Evolutionary conservation across 2,329 filamentous ascomycete genomes (phyloP).

Genomic region (Aspergillus novofumigatus): DNA sequence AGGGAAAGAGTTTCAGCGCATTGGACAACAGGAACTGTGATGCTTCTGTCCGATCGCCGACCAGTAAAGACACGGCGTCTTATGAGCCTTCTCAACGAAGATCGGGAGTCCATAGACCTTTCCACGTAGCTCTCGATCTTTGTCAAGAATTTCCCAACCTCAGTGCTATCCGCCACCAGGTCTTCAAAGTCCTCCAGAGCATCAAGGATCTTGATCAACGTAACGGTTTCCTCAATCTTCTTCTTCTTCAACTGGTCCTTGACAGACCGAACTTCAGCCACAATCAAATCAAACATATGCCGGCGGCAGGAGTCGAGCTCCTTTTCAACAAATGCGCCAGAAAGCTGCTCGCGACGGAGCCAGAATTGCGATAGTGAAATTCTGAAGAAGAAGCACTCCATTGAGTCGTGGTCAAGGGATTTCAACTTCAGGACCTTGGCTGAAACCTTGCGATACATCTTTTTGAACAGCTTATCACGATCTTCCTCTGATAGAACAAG

Average conservation of each 20-base stretch:
- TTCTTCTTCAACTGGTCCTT: constrained; percentile 34
- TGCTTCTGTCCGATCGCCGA: constrained; percentile 23
- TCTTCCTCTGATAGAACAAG: constrained; percentile 32
- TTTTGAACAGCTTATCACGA: constrained; percentile 31
- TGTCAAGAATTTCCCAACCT: constrained; percentile 32
- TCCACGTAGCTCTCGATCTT: constrained; percentile 36
- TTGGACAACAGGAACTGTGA: constrained; percentile 28
- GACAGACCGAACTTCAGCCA: constrained; percentile 33
- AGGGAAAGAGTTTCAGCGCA: constrained; percentile 34
- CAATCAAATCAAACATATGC: constrained; percentile 30
- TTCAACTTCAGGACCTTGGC: constrained; percentile 27
- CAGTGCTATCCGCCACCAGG: constrained; percentile 28
- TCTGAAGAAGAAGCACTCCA: constrained; percentile 34
- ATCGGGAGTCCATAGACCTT: constrained; percentile 28
- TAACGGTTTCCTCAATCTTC: constrained; percentile 29
- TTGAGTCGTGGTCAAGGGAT: constrained; percentile 29
- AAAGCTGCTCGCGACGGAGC: constrained; percentile 28
- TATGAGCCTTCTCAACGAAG: constrained; percentile 25
- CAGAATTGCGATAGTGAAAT: constrained; percentile 34
- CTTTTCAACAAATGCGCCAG: constrained; percentile 23
- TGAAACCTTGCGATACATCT: constrained; percentile 30
- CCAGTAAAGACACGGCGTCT: constrained; percentile 33
- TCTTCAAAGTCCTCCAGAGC: constrained; percentile 39
- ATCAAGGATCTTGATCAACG: constrained; percentile 35
- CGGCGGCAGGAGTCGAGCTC: constrained; percentile 31